Evolutionary conservation across 805 yeast genomes (phyloP), one percentile per base, ranked within the genome.

Genomic region (Tetrapisispora nanseiensis): DNA sequence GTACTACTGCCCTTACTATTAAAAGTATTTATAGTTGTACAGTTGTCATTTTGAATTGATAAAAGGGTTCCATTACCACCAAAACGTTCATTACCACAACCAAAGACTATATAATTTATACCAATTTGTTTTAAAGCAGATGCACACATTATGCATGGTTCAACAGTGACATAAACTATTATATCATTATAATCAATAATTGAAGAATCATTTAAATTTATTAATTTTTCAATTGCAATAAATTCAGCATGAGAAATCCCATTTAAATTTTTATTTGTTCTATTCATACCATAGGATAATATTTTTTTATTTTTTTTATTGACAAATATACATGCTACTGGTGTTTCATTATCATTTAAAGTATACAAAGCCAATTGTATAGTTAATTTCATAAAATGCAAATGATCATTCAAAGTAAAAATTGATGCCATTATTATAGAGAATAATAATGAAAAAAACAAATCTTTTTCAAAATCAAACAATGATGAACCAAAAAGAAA

Each of bases 81-180:
- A 65, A 92, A 92, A 36, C 97, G 65, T 48, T 90, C 97, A 59
- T 92, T 92, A 0, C 86, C 92, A 55, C 96, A 89, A 0, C 98
- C 97, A 55, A 86, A 92, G 36, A 79, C 78, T 1, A 90, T 95
- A 32, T 69, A 67, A 24, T 75, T 63, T 10, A 92, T 76, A 1
- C 82, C 81, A 36, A 89, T 59, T 52, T 92, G 98, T 45, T 89
- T 72, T 32, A 92, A 63, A 2, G 95, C 87, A 32, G 92, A 78
- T 0, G 96, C 97, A 66, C 98, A 92, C 98, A 92, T 92, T 7
- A 92, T 82, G 58, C 98, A 92, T 0, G 98, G 98, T 62, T 92
- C 98, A 0, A 92, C 97, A 0, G 97, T 87, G 21, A 92, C 98
- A 60, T 87, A 90, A 7, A 92, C 68, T 24, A 76, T 78, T 3